phyloP scores from a whole-genome alignment of 1,284 basidiomycete species.

The Apiotrichum akiyoshidainum region DNA sequence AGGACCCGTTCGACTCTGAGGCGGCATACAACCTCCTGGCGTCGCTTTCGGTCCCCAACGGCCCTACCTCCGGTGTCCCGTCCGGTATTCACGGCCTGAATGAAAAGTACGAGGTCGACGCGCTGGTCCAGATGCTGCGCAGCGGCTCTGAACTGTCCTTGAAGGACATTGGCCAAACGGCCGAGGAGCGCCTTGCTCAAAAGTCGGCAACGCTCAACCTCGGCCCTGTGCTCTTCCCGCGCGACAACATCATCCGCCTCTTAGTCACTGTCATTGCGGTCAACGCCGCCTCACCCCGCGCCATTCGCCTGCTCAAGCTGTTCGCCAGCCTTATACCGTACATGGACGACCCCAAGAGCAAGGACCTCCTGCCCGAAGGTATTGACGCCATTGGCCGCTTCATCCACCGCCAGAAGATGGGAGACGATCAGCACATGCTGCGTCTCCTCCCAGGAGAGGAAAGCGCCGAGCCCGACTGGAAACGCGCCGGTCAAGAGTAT shows the following conservation, averaged over 20 bases:
- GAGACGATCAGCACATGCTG: slow-evolving; percentile 51
- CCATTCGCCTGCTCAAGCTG: slow-evolving; percentile 65
- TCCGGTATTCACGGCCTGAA: slow-evolving; percentile 68
- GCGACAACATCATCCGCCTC: slow-evolving; percentile 67
- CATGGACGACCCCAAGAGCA: slow-evolving; percentile 50
- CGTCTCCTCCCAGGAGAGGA: slow-evolving; percentile 51
- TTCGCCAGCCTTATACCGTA: slow-evolving; percentile 61
- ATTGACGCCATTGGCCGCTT: slow-evolving; percentile 60
- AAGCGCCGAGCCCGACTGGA: slow-evolving; percentile 56
- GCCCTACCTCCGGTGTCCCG: slow-evolving; percentile 39
- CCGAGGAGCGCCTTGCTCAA: slow-evolving; percentile 59
- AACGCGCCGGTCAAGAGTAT: slow-evolving; percentile 64
- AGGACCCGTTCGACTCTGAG: slow-evolving; percentile 55
- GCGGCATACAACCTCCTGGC: slow-evolving; percentile 46
- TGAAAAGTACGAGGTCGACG: slow-evolving; percentile 66
- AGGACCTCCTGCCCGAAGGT: slow-evolving; percentile 62
- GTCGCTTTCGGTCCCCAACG: slow-evolving; percentile 26
- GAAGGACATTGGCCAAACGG: slow-evolving; percentile 61
- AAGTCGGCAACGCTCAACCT: slow-evolving; percentile 56
- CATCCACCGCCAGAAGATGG: slow-evolving; percentile 28
- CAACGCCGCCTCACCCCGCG: slow-evolving; percentile 63
- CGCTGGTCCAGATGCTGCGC: slow-evolving; percentile 59
- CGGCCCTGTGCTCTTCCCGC: slow-evolving; percentile 59
- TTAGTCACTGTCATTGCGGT: slow-evolving; percentile 77
- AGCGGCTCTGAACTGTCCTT: slow-evolving; percentile 42